These are phyloP conservation scores for Cynanchum wilfordii DNA, from an alignment of 257 asterid genomes.

Conservation along the genomic window DNA sequence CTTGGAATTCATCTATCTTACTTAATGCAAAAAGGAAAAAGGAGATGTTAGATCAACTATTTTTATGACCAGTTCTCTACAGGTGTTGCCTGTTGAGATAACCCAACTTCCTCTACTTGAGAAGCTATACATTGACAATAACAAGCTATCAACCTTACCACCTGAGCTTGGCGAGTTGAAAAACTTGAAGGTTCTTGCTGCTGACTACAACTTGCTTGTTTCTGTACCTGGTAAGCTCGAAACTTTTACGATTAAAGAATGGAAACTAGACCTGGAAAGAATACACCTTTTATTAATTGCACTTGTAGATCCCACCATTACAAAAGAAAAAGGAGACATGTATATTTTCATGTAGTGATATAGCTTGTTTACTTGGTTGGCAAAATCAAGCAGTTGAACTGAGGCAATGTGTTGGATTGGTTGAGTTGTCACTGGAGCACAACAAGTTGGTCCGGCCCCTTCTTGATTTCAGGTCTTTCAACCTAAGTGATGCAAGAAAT, in stretches of 20 bases:
- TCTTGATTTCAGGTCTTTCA: conserved; percentile 93
- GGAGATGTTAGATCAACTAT: conserved; percentile 6
- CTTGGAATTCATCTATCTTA: background rate
- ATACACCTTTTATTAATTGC: background rate
- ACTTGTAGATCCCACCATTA: background rate
- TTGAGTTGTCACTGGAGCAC: conserved; percentile 97
- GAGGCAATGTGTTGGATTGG: conserved; percentile 73
- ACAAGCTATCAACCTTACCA: conserved; percentile 83
- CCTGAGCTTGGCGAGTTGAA: conserved; percentile 91
- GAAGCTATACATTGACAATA: conserved; percentile 86
- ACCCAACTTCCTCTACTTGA: conserved; percentile 85
- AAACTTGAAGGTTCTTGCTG: conserved; percentile 85
- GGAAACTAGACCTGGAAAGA: background rate
- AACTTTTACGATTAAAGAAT: background rate
- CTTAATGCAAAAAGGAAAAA: background rate
- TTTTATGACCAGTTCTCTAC: conserved; percentile 13
- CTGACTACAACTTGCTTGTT: conserved; percentile 76
- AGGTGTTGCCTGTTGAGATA: conserved; percentile 90
- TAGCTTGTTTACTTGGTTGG: conserved; percentile 20
- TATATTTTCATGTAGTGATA: background rate
- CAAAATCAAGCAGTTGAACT: conserved; percentile 64
- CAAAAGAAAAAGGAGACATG: too few species aligned
- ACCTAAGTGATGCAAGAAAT: conserved; percentile 10
- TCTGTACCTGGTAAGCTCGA: conserved; percentile 85
- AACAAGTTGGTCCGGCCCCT: conserved; percentile 98